Conservation (phyloP, 73 alveolate genomes). For the Paramecium sonneborni region DNA sequence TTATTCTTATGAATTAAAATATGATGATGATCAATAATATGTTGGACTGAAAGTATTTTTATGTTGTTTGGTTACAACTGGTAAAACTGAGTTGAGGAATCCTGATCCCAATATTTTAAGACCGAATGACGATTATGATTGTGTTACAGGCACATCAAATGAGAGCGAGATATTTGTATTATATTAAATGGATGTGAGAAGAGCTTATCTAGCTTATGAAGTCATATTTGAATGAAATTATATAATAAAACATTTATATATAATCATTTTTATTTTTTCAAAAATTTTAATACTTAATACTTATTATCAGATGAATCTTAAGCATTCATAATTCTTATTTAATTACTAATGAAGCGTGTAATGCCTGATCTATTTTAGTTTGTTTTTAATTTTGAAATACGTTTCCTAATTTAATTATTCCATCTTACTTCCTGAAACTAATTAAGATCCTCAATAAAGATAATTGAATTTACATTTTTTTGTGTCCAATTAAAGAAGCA, state of each 20-base stretch:
- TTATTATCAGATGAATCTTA: no score
- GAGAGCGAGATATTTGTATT: background rate
- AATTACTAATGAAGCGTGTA: no score
- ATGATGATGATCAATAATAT: background rate
- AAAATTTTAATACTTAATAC: no score
- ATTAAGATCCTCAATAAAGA: no score
- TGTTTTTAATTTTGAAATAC: no score
- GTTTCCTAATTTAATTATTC: no score
- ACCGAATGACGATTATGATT: background rate
- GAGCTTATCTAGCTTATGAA: constrained; percentile 24
- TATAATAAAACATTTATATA: background rate
- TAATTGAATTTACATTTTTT: no score
- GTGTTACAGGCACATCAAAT: background rate
- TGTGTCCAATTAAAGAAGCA: no score
- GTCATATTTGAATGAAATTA: background rate
- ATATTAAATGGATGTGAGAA: constrained; percentile 10
- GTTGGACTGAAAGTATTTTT: background rate
- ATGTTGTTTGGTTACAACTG: background rate
- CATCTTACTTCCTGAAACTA: no score
- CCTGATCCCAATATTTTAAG: background rate
- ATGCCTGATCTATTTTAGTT: no score
- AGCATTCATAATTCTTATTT: no score
- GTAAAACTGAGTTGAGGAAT: background rate
- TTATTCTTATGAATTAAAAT: background rate
- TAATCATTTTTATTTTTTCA: no score